These are phyloP conservation scores for Ilex aquifolium DNA, from an alignment of 257 asterid species.

Conservation along the genomic window DNA sequence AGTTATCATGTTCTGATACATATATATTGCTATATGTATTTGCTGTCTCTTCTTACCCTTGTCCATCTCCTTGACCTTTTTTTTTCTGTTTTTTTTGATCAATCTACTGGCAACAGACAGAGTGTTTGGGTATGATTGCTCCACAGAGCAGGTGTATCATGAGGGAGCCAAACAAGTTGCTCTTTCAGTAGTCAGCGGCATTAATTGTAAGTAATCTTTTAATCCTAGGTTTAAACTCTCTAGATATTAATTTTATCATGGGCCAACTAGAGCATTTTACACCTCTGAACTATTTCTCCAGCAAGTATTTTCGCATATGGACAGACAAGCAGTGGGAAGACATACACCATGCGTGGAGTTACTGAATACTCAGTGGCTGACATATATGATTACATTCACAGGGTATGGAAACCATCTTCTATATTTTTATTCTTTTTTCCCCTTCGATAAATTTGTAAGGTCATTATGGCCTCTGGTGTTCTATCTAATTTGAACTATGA, in stretches of 20 bases:
- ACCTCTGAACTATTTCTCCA: slow-evolving; percentile 21
- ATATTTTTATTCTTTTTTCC: neutral
- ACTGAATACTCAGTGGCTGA: slow-evolving; percentile 41
- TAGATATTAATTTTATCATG: neutral
- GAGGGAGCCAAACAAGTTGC: slow-evolving; percentile 81
- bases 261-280: neutral
- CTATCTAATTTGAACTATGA: neutral
- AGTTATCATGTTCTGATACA: too few relatives aligned
- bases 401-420: slow-evolving; percentile 16
- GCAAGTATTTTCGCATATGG: slow-evolving; percentile 75
- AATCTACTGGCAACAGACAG: slow-evolving; percentile 44
- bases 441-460: too few relatives aligned
- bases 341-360: slow-evolving; percentile 58
- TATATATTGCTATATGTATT: too few relatives aligned
- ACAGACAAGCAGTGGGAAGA: slow-evolving; percentile 71
- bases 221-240: neutral
- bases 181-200: slow-evolving; percentile 74
- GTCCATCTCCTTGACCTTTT: neutral
- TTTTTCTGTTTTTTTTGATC: neutral
- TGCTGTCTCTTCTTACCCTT: neutral
- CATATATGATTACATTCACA: slow-evolving; percentile 37
- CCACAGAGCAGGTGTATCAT: slow-evolving; percentile 71
- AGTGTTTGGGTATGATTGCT: slow-evolving; percentile 53
- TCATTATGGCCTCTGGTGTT: too few relatives aligned
- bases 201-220: slow-evolving; percentile 62